phyloP scores from a whole-genome alignment of 108 stramenopile genomes.

The Pseudonitzschia multiseries region DNA sequence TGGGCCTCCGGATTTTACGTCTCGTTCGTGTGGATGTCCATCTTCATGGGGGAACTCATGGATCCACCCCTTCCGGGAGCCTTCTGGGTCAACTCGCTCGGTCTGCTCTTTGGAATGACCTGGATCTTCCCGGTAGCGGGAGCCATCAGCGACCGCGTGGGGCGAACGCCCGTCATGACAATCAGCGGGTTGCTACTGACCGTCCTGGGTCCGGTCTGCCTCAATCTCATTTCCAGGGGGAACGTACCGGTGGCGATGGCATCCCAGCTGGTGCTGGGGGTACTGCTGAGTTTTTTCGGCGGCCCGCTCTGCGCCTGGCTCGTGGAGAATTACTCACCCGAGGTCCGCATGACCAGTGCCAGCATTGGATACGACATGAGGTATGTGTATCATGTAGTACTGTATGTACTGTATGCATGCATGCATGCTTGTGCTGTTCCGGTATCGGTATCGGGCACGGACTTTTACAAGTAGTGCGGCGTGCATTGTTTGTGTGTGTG shows the following conservation, averaged over 20 bases:
- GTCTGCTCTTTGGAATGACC: conserved; percentile 52
- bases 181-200: conserved; percentile 38
- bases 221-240: conserved; percentile 49
- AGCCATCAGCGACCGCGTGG: conserved; percentile 48
- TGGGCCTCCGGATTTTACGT: conserved; percentile 61
- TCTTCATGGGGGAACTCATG: conserved; percentile 52
- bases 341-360: conserved; percentile 53
- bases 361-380: conserved; percentile 63
- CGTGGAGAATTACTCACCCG: conserved; percentile 60
- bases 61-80: conserved; percentile 55
- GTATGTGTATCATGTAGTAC: neutral
- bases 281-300: conserved; percentile 53
- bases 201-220: conserved; percentile 44
- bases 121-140: conserved; percentile 58
- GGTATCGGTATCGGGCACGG: neutral
- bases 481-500: neutral
- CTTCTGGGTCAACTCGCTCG: conserved; percentile 62
- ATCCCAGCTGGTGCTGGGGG: conserved; percentile 54
- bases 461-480: no score
- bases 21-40: conserved; percentile 50
- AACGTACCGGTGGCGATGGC: conserved; percentile 38
- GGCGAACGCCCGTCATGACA: conserved; percentile 51
- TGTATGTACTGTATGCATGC: no score
- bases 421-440: no score
- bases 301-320: conserved; percentile 69